Evolutionary conservation across 2,329 filamentous ascomycete genomes (phyloP).

Genomic region (Geoglossum cookeanum): DNA sequence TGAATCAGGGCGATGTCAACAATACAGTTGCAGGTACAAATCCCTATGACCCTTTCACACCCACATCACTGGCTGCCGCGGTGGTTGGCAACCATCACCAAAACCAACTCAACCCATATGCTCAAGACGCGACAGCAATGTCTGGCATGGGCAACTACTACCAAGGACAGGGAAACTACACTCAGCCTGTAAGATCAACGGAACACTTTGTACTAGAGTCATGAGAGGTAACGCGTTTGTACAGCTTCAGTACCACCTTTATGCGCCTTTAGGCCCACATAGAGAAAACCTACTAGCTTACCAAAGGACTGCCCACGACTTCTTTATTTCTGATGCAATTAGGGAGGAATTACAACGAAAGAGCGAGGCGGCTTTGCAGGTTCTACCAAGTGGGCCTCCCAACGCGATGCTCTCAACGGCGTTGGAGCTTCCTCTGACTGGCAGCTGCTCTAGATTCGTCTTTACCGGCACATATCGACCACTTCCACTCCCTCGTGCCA

Average conservation of each 20-base stretch:
- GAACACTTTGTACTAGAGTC: slow-evolving; percentile 24
- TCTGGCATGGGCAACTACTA: slow-evolving; percentile 45
- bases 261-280: slow-evolving; percentile 71
- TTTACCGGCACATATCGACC: slow-evolving; percentile 56
- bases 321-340: slow-evolving; percentile 75
- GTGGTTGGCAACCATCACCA: slow-evolving; percentile 20
- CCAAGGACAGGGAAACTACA: slow-evolving; percentile 34
- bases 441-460: slow-evolving; percentile 33
- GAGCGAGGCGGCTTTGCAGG: slow-evolving; percentile 65
- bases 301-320: slow-evolving; percentile 72
- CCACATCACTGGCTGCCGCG: slow-evolving; percentile 30
- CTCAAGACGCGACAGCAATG: slow-evolving; percentile 46
- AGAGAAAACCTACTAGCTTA: slow-evolving; percentile 66
- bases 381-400: slow-evolving; percentile 48
- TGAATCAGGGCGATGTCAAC: slow-evolving; percentile 3
- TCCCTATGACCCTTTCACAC: slow-evolving; percentile 43
- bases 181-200: slow-evolving; percentile 23
- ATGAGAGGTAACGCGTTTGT: slow-evolving; percentile 7
- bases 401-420: not conserved
- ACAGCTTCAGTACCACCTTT: slow-evolving; percentile 80
- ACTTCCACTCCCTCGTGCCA: slow-evolving; percentile 83
- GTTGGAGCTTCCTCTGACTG: not conserved
- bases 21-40: slow-evolving; percentile 13
- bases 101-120: slow-evolving; percentile 54
- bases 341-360: slow-evolving; percentile 82